phyloP scores from a whole-genome alignment of 108 stramenopile genomes.

The Nitzschia sp. region DNA sequence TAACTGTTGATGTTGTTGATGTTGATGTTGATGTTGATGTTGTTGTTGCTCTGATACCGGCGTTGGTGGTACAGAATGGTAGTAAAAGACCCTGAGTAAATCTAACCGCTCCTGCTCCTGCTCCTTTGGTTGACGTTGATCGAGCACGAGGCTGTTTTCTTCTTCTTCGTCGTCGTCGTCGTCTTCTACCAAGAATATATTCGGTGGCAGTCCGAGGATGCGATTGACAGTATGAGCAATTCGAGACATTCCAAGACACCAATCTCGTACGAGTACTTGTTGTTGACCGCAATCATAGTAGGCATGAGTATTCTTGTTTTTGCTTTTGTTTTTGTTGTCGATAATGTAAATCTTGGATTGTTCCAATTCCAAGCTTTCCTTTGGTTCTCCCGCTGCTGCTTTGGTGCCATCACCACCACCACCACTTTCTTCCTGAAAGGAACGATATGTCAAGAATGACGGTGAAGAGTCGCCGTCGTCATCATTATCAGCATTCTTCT shows the following conservation, averaged over 20 bases:
- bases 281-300: not conserved
- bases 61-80: conserved; percentile 2
- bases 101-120: conserved; percentile 4
- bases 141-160: too few relatives aligned
- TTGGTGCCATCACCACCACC: too few relatives aligned
- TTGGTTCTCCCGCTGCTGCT: conserved; percentile 15
- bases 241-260: conserved; percentile 7
- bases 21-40: conserved; percentile 31
- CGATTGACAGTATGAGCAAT: conserved; percentile 19
- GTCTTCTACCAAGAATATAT: conserved; percentile 32
- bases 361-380: conserved; percentile 27
- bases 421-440: conserved; percentile 25
- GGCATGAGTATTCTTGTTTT: not conserved
- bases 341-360: conserved; percentile 3
- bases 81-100: conserved; percentile 19
- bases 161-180: not conserved
- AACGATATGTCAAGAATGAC: not conserved
- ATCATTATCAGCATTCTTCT: too few relatives aligned
- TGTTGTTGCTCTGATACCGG: conserved; percentile 2
- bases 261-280: not conserved
- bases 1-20: conserved; percentile 14
- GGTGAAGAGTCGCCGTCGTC: not conserved
- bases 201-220: conserved; percentile 41
- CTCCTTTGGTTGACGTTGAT: not conserved
- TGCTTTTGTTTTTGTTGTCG: not conserved